Percentiles rank a stretch among this genome's conserved stretches.
Evolutionary conservation across 768 basidiomycete species (phyloP).

Genomic region (Leccinellum albellum): DNA sequence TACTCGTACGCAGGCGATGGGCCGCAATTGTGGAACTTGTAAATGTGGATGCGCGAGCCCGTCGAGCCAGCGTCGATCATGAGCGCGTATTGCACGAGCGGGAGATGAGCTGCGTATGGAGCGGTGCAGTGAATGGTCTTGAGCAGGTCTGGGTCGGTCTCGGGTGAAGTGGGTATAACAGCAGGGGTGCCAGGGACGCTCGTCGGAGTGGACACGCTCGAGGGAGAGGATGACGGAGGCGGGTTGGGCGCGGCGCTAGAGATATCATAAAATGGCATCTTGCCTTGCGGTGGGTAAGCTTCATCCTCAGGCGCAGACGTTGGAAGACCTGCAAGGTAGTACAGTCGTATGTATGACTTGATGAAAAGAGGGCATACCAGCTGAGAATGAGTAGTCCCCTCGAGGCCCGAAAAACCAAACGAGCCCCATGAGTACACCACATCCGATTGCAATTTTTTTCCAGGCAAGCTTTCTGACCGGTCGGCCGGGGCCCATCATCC

Average conservation of each 20-base stretch:
- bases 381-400: constrained; percentile 8
- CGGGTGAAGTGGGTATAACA: constrained; percentile 50
- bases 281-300: constrained; percentile 19
- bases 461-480: constrained; percentile 40
- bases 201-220: background rate
- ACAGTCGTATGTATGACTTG: background rate
- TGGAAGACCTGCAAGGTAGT: constrained; percentile 9
- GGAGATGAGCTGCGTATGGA: constrained; percentile 45
- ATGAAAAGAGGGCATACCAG: constrained; percentile 15
- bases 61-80: constrained; percentile 99
- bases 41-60: constrained; percentile 94
- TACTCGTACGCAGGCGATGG: constrained; percentile 79
- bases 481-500: constrained; percentile 47
- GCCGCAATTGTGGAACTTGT: constrained; percentile 94
- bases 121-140: constrained; percentile 69
- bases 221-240: background rate
- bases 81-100: constrained; percentile 85
- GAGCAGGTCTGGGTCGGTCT: constrained; percentile 69
- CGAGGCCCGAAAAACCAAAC: constrained; percentile 67
- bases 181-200: background rate
- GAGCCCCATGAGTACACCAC: constrained; percentile 50
- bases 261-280: constrained; percentile 8
- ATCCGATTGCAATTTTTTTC: constrained; percentile 67
- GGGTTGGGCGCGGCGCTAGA: background rate
- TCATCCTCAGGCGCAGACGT: constrained; percentile 18